A percentile compares a stretch with the other conserved stretches of the same genome.
Conservation (phyloP, 1,139 yeast species). For the Lodderomyces parapsilosis region DNA sequence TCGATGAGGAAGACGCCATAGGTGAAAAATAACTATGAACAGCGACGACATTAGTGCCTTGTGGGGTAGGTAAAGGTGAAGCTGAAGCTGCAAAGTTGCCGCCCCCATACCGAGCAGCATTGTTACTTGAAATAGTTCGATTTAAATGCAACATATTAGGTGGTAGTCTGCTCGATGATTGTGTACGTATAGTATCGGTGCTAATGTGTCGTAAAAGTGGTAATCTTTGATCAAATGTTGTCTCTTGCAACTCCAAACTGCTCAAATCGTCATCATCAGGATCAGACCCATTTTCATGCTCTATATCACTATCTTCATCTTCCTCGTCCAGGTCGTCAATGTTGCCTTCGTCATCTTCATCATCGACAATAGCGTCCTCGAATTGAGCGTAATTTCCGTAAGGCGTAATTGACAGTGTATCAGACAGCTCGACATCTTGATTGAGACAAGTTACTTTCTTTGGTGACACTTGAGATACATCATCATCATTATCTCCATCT, state of each 20-base stretch:
- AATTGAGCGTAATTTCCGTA: background rate
- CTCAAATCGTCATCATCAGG: slow-evolving; percentile 10
- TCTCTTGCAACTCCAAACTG: slow-evolving; percentile 22
- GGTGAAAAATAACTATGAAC: background rate
- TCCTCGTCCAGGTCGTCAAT: background rate
- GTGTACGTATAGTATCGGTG: slow-evolving; percentile 12
- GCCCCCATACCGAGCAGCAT: background rate
- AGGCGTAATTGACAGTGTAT: background rate
- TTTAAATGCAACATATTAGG: slow-evolving; percentile 1
- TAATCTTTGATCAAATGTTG: slow-evolving; percentile 28
- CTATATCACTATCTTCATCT: slow-evolving; percentile 3
- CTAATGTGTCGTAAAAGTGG: slow-evolving; percentile 33
- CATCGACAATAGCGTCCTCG: background rate
- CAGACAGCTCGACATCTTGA: background rate
- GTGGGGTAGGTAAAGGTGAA: slow-evolving; percentile 1
- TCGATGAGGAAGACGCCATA: background rate
- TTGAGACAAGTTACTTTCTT: background rate
- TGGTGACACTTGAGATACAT: background rate
- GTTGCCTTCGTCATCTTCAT: background rate
- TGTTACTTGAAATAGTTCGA: background rate
- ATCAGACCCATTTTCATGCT: slow-evolving; percentile 3
- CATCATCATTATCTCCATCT: slow-evolving; percentile 1
- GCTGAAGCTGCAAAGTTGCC: background rate
- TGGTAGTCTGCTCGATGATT: slow-evolving; percentile 1
- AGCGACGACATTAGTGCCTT: background rate